Percentiles rank a stretch among this genome's conserved stretches.
Conservation (phyloP, 2,329 filamentous ascomycete species). For the Cladophialophora yegresii region DNA sequence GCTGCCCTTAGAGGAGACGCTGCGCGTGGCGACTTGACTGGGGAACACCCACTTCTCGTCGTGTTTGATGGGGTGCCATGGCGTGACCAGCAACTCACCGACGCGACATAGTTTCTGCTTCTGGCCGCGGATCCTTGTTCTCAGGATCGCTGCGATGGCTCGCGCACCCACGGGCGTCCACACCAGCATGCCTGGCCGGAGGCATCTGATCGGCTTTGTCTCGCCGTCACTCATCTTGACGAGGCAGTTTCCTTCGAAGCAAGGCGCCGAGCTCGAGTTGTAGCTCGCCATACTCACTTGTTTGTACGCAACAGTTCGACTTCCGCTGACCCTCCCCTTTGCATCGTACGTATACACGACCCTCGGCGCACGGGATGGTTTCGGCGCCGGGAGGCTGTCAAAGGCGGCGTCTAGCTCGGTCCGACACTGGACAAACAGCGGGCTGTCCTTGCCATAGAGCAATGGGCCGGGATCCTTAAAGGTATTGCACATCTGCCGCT, state of each 20-base stretch:
- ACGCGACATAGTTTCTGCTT: conserved; percentile 50
- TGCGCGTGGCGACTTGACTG: conserved; percentile 40
- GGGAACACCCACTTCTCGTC: conserved; percentile 54
- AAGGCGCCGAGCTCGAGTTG: conserved; percentile 49
- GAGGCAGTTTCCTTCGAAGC: conserved; percentile 56
- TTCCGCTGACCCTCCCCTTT: conserved; percentile 12
- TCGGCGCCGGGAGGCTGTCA: conserved; percentile 40
- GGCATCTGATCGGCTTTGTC: conserved; percentile 45
- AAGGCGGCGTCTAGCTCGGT: conserved; percentile 52
- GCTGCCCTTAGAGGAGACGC: conserved; percentile 49
- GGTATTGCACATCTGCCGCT: conserved; percentile 60
- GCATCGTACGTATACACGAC: conserved; percentile 10
- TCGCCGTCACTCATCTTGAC: conserved; percentile 51
- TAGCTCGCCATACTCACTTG: conserved; percentile 50
- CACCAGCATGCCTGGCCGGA: conserved; percentile 53
- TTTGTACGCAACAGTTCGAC: background rate
- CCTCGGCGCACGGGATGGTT: conserved; percentile 31
- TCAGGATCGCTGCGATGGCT: conserved; percentile 55
- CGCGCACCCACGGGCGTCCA: conserved; percentile 55
- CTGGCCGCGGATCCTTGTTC: conserved; percentile 47
- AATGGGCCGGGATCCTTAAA: conserved; percentile 64
- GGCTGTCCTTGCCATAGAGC: conserved; percentile 55
- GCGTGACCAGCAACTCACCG: conserved; percentile 55
- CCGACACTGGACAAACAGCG: conserved; percentile 56
- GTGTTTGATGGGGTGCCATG: conserved; percentile 60